phyloP scores from a whole-genome alignment of 192 early-diverging fungal genomes.

The Piromyces finnis region DNA sequence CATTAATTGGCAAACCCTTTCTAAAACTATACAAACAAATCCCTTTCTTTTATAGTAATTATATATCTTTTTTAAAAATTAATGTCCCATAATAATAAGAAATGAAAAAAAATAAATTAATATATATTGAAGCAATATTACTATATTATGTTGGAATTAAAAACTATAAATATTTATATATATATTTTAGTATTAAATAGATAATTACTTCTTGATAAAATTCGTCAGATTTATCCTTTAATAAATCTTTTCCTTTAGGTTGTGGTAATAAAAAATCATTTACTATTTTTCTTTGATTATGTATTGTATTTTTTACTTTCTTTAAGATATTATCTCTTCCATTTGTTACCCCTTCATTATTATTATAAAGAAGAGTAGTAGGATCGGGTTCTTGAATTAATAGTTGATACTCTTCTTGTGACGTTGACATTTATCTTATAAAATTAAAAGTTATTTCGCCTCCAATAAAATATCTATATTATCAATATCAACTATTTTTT shows the following conservation, averaged over 20 bases:
- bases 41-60: constrained; percentile 81
- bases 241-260: not conserved
- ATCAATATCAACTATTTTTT: too few relatives aligned
- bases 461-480: too few relatives aligned
- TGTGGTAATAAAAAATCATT: not conserved
- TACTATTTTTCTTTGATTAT: not conserved
- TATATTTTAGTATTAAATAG: too few relatives aligned
- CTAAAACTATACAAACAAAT: constrained; percentile 59
- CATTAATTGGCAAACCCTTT: constrained; percentile 57
- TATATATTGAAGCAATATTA: too few relatives aligned
- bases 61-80: constrained; percentile 35
- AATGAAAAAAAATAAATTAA: too few relatives aligned
- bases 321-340: not conserved
- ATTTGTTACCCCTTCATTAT: not conserved
- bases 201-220: not conserved
- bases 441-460: too few relatives aligned
- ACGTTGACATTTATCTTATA: not conserved
- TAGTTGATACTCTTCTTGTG: not conserved
- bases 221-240: not conserved
- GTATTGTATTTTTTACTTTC: not conserved
- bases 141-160: too few relatives aligned
- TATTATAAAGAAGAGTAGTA: not conserved
- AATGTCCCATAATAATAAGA: not conserved
- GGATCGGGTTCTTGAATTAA: not conserved
- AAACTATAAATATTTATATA: too few relatives aligned